phyloP scores from a whole-genome alignment of 2,329 filamentous ascomycete genomes.

The Colletotrichum eremochloae region DNA sequence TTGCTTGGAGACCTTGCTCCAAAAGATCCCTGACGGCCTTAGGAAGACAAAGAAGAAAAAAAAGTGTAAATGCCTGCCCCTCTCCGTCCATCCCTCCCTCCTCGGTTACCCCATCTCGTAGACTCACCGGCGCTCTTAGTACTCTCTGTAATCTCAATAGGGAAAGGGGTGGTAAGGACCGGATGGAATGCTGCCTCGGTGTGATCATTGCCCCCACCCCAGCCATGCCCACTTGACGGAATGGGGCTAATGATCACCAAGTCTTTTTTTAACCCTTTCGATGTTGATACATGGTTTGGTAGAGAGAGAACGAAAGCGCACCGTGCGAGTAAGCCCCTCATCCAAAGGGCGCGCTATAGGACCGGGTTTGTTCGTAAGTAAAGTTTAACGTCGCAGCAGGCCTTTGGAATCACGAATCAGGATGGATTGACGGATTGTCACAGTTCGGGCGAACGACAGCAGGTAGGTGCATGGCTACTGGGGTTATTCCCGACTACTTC shows the following conservation, averaged over 20 bases:
- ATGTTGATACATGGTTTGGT: neutral
- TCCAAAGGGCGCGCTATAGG: neutral
- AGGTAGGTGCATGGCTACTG: conserved; percentile 11
- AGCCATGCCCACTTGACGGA: conserved; percentile 8
- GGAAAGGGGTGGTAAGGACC: neutral
- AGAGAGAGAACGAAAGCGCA: conserved; percentile 16
- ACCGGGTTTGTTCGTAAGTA: conserved; percentile 13
- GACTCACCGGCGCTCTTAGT: conserved; percentile 26
- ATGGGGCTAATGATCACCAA: conserved; percentile 23
- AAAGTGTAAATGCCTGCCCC: neutral
- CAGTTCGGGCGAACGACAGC: conserved; percentile 23
- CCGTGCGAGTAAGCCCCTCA: conserved; percentile 19
- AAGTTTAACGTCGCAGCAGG: conserved; percentile 35
- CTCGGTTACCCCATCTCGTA: conserved; percentile 23
- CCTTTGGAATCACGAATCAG: neutral
- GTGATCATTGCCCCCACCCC: neutral
- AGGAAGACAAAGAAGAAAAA: neutral
- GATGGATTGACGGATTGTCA: neutral
- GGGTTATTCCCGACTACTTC: conserved; percentile 31
- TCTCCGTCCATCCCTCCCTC: neutral
- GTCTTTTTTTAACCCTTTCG: conserved; percentile 11
- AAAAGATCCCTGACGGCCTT: conserved; percentile 4
- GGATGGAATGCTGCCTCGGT: conserved; percentile 17
- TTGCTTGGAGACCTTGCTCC: conserved; percentile 24
- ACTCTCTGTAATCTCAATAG: neutral